These are phyloP conservation scores for Cucumis cinereus DNA, from an alignment of 306 rosid genomes.

Conservation along the genomic window DNA sequence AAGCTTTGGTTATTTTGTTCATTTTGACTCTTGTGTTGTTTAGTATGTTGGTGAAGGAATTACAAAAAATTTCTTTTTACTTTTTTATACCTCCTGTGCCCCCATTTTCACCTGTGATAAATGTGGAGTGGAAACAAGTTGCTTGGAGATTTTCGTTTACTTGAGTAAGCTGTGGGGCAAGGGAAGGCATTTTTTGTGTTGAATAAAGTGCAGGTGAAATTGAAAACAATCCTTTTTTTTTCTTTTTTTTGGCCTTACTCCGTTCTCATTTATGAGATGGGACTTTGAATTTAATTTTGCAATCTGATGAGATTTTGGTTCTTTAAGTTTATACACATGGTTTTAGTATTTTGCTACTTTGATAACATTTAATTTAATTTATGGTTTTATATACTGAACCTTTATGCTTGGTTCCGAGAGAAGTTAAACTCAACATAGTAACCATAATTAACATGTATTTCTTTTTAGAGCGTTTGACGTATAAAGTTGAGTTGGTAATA, in stretches of 20 bases:
- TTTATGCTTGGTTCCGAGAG: too few species aligned
- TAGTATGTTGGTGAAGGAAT: constrained; percentile 12
- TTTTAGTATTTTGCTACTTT: background rate
- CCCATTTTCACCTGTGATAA: constrained; percentile 54
- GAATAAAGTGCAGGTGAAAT: constrained; percentile 78
- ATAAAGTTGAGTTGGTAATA: too few species aligned
- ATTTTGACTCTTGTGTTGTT: constrained; percentile 14
- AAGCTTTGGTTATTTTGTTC: background rate
- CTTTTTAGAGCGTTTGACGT: too few species aligned
- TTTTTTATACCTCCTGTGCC: constrained; percentile 43
- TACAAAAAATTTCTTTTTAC: constrained; percentile 40
- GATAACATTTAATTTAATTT: too few species aligned
- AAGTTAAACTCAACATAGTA: too few species aligned
- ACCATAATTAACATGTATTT: too few species aligned
- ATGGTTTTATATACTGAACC: too few species aligned
- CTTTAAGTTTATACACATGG: background rate
- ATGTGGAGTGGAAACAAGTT: constrained; percentile 33
- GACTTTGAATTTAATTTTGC: background rate
- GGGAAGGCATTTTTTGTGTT: constrained; percentile 61
- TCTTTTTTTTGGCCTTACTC: background rate
- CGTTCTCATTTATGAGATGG: background rate
- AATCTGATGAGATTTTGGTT: background rate
- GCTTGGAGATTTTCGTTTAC: constrained; percentile 11
- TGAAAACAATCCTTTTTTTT: constrained; percentile 10
- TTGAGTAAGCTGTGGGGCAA: constrained; percentile 28